Evolutionary conservation across 2,329 filamentous ascomycete genomes (phyloP), one percentile per base, ranked within the genome.

Genomic region (Leptoxyphium fumago): DNA sequence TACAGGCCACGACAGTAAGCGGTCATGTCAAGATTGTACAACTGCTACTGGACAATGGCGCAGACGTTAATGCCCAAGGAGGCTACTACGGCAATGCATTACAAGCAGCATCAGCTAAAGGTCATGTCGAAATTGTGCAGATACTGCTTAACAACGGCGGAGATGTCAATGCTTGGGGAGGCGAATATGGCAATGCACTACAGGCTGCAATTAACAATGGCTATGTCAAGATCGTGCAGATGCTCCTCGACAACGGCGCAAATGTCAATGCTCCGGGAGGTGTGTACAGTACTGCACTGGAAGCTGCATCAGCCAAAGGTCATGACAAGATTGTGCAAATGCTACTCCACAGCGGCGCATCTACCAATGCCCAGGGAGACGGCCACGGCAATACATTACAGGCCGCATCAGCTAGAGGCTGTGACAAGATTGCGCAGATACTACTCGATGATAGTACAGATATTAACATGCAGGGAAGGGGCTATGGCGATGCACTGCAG

Each of bases 311-410:
- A 17, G 30, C 11, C 8, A 13, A 44, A 14, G 48, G 46, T 11
- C 45, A 49, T 26, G 17, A 40, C 14, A 29, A 47, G 2, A 43
- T 42, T 5, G 51, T 48, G 10, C 29, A 28, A 21, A n/a, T 43
- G 8, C 45, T 53, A n/a, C 17, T 51, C 6, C 29, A 32, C 29
- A 40, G 47, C 10, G 55, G 54, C 14, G 55, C 51, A 13, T 45
- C 52, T 36, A 43, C 52, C 29, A 45, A 53, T 39, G 40, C 21
- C 17, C 46, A 38, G 14, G 52, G 49, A 7, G 46, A 47, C 5
- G 48, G 46, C 39, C 50, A 54, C 39, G 54, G 57, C 10, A 56
- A 45, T 15, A 52, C 60, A 1, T 49, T 64, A 7, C 52, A 54
- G 17, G 50, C 50, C 15, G 60, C 61, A 5, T 54, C 58, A 7